Conservation (phyloP, 1,284 basidiomycete genomes). For the Clitocybe nebularis region DNA sequence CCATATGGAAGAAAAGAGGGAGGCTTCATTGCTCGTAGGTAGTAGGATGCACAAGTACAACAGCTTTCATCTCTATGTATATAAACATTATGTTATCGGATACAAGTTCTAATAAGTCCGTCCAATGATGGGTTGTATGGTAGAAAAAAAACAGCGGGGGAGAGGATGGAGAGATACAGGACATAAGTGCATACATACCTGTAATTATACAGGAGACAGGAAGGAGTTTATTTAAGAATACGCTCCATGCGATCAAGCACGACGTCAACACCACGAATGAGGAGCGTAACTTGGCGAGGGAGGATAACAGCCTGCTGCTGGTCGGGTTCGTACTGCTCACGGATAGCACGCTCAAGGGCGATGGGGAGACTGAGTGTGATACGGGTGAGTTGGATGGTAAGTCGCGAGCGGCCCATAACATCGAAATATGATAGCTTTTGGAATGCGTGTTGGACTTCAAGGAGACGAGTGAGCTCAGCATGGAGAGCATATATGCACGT, state of each 20-base stretch:
- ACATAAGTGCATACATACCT: no score
- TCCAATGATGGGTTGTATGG: no score
- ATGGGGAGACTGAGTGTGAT: constrained; percentile 77
- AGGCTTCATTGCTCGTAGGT: no score
- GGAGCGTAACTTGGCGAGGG: constrained; percentile 48
- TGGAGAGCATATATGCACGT: constrained; percentile 74
- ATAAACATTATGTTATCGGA: no score
- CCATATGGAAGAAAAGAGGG: no score
- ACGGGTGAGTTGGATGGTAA: constrained; percentile 77
- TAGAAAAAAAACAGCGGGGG: no score
- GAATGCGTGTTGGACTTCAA: constrained; percentile 77
- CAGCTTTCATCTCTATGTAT: no score
- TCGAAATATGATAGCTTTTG: constrained; percentile 76
- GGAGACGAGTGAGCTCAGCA: constrained; percentile 65
- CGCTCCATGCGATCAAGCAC: constrained; percentile 65
- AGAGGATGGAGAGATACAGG: no score
- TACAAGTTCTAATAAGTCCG: no score
- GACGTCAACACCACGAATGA: constrained; percentile 57
- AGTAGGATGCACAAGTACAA: no score
- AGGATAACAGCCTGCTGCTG: constrained; percentile 33
- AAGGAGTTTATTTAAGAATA: constrained; percentile 35
- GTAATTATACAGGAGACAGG: background rate
- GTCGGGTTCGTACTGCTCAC: constrained; percentile 24
- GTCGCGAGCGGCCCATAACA: constrained; percentile 69
- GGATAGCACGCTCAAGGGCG: constrained; percentile 68